A percentile compares a stretch with the other conserved stretches of the same genome.
Evolutionary conservation across 345 rosid genomes (phyloP).

Genomic region (Camelina sativa): DNA sequence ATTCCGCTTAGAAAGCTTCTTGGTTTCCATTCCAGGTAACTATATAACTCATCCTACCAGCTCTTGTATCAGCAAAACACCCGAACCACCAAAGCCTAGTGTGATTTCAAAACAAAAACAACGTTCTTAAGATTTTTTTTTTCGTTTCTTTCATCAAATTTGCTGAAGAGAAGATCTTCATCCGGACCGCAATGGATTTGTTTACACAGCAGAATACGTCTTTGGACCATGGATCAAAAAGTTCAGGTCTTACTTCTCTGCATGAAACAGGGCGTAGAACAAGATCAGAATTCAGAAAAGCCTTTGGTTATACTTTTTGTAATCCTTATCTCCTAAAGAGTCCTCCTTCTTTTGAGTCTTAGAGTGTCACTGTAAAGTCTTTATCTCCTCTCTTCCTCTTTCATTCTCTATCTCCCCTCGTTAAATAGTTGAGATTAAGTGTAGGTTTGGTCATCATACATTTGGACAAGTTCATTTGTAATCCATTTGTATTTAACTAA

Average conservation of each 20-base stretch:
- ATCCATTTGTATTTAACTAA: slow-evolving; percentile 33
- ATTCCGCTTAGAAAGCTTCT: slow-evolving; percentile 42
- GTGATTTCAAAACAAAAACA: background rate
- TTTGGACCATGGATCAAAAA: slow-evolving; percentile 14
- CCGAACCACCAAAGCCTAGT: background rate
- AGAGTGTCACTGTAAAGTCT: slow-evolving; percentile 40
- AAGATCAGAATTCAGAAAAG: background rate
- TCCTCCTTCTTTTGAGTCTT: slow-evolving; percentile 3
- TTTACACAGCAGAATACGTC: slow-evolving; percentile 19
- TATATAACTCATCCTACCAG: background rate
- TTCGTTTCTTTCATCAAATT: slow-evolving; percentile 8
- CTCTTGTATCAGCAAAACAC: background rate
- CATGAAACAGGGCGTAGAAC: slow-evolving; percentile 6
- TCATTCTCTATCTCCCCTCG: slow-evolving; percentile 12
- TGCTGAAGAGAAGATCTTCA: slow-evolving; percentile 9
- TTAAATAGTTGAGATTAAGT: slow-evolving; percentile 40
- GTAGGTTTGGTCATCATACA: slow-evolving; percentile 23
- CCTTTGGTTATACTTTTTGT: slow-evolving; percentile 21
- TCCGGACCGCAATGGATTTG: slow-evolving; percentile 22
- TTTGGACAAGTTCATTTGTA: slow-evolving; percentile 35
- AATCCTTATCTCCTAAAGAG: slow-evolving; percentile 15
- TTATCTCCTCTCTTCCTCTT: background rate
- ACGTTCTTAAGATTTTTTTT: background rate
- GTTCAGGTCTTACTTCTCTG: background rate
- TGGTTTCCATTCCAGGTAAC: slow-evolving; percentile 30